Evolutionary conservation across 345 rosid species (phyloP).

Genomic region (Lenwebbia sp.): DNA sequence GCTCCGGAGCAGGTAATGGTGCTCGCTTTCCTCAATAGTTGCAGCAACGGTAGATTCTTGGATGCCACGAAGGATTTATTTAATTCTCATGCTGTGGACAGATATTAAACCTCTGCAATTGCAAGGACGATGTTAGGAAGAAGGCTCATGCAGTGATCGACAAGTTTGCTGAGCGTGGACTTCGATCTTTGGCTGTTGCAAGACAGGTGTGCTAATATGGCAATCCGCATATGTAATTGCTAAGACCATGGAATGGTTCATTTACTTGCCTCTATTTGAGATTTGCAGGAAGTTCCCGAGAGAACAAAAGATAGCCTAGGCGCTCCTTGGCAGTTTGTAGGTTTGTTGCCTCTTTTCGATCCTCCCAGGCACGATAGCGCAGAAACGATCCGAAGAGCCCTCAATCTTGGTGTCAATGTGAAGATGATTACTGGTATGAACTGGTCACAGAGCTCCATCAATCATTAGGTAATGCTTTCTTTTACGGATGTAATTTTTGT

Average conservation of each 20-base stretch:
- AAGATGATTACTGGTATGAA: conserved; percentile 83
- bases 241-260: neutral
- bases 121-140: conserved; percentile 62
- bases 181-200: conserved; percentile 81
- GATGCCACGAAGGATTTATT: neutral
- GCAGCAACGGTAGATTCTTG: neutral
- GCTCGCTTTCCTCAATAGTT: neutral
- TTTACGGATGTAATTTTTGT: neutral
- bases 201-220: conserved; percentile 45
- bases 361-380: conserved; percentile 99
- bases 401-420: conserved; percentile 83
- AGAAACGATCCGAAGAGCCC: conserved; percentile 87
- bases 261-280: neutral
- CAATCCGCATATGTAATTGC: neutral
- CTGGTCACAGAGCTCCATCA: neutral
- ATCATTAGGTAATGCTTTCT: neutral
- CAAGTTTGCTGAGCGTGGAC: conserved; percentile 92
- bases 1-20: conserved; percentile 79
- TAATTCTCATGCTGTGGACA: neutral
- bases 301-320: conserved; percentile 63
- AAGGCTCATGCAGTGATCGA: conserved; percentile 70
- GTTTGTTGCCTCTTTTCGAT: conserved; percentile 84
- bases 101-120: conserved; percentile 65
- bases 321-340: conserved; percentile 79
- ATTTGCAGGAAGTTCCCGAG: conserved; percentile 73